phyloP scores from a whole-genome alignment of 768 basidiomycete genomes.

The Clavulina sp. region DNA sequence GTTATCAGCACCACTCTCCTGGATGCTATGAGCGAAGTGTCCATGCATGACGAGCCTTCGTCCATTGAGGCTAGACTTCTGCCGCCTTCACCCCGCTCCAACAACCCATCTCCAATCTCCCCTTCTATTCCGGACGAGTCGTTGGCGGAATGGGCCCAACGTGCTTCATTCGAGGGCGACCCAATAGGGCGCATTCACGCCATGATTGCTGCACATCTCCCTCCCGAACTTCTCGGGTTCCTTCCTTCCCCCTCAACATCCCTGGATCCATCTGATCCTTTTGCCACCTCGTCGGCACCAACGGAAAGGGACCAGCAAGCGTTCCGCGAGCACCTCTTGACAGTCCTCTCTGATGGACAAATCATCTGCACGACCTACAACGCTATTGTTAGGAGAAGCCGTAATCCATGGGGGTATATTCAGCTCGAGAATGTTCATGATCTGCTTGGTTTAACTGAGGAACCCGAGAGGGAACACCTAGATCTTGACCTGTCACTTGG shows the following conservation, averaged over 20 bases:
- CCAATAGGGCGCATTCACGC: constrained; percentile 48
- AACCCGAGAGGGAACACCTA: constrained; percentile 20
- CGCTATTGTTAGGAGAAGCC: constrained; percentile 56
- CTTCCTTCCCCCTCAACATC: constrained; percentile 14
- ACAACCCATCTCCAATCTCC: too few relatives aligned
- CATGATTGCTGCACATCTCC: constrained; percentile 42
- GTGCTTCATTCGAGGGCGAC: constrained; percentile 34
- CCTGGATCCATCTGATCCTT: neutral
- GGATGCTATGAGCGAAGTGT: constrained; percentile 32
- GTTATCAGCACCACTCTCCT: constrained; percentile 46
- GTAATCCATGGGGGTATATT: constrained; percentile 79
- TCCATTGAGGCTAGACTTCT: too few relatives aligned
- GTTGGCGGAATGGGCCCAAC: constrained; percentile 62
- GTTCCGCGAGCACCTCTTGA: constrained; percentile 28
- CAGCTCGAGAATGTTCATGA: constrained; percentile 63
- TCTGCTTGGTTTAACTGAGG: constrained; percentile 45
- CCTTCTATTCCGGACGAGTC: constrained; percentile 47
- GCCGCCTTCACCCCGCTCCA: too few relatives aligned
- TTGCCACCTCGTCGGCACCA: neutral
- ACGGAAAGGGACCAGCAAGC: neutral
- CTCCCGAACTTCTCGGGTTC: constrained; percentile 30
- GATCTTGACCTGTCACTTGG: neutral
- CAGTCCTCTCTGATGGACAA: constrained; percentile 54
- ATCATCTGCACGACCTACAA: constrained; percentile 71
- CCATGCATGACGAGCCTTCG: constrained; percentile 31